Evolutionary conservation across 148 eudicot genomes (phyloP), one percentile per base, ranked within the genome.

Genomic region (Rhododendron griersonianum): DNA sequence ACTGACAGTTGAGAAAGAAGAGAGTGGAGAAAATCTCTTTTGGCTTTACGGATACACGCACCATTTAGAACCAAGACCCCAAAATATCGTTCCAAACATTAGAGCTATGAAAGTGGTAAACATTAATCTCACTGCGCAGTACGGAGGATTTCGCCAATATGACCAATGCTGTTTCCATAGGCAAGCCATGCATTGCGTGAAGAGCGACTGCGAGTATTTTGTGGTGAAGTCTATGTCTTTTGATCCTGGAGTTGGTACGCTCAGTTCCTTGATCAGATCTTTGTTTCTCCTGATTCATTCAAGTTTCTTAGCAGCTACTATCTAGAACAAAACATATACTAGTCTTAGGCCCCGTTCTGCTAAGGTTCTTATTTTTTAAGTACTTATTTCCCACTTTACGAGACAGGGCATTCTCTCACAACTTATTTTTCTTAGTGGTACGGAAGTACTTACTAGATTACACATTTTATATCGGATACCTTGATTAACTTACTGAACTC

Each of bases 101-200:
- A 91, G 33, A 14, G 93, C 94, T 65, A 91, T 84, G 73, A 87
- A 75, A 19, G 84, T 83, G 23, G 94, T 90, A 41, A 91, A 91
- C 14, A 87, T 18, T 37, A 90, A 53, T 84, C 92, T 87, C 71
- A 91, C 92, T 30, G 92, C 89, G 45, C 89, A 88, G 87, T 92
- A 92, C 39, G 88, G 78, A 8, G 95, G 92, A 50, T 92, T 92
- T 57, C 94, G 81, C 94, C 92, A 92, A 65, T 93, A 93, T 16
- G 95, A 92, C 89, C 86, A 90, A 45, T 87, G 87, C 80, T 92
- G 93, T 81, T 93, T 93, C 95, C 95, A 92, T 25, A 91, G 87
- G 87, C 95, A 93, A n/a, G 93, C 94, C 74, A 84, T 84, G 80
- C 90, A 93, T 84, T 93, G 95, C 9, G 83, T 89, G 69, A 82